Evolutionary conservation across 169 alveolate genomes (phyloP), one percentile per base, ranked within the genome.

Genomic region (Plasmodium knowlesi): DNA sequence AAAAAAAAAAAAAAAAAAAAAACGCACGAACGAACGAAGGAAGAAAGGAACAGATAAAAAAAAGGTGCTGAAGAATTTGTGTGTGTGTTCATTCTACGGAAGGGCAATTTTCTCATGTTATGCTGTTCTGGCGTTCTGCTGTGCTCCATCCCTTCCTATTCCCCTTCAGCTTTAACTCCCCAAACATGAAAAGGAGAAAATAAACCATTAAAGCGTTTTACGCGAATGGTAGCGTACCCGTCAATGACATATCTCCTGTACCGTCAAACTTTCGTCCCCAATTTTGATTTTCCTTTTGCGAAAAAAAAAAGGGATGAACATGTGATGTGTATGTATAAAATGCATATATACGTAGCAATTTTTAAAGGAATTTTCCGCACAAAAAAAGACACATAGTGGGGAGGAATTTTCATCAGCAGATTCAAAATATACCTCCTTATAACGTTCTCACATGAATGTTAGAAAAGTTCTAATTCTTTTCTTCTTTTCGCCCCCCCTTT

Each of bases 281-380:
- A 50, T 50, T 50, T 50, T 50, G 61, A 14, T 50, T 50, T 50
- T 14, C 25, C 76, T 22, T 67, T 22, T 67, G 41, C 16, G 76
- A 67, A 22, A 67, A 67, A 22, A 67, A 67, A 67, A 67, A 67
- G n/a, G 16, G 76, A 67, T 67, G 76, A 67, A 67, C 76, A 67
- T 28, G 37, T 6, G 37, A 67, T 67, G 76, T 67, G 76, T 22
- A 4, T 67, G 30, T 28, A 22, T 67, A 67, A 19, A 14, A 25
- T 67, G 30, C 76, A 67, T 67, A 67, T 67, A 0, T 9, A 4
- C 30, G n/a, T 67, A 37, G n/a, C 37, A 28, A 14, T 67, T 67
- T 22, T 67, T 67, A 22, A 28, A 37, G 37, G 37, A 67, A 67
- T 67, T 67, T 28, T 67, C 76, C 34, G n/a, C 76, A 19, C 76